Base-by-base conservation (phyloP, 2,329 filamentous ascomycete species). In the Clonostachys sp. region DNA sequence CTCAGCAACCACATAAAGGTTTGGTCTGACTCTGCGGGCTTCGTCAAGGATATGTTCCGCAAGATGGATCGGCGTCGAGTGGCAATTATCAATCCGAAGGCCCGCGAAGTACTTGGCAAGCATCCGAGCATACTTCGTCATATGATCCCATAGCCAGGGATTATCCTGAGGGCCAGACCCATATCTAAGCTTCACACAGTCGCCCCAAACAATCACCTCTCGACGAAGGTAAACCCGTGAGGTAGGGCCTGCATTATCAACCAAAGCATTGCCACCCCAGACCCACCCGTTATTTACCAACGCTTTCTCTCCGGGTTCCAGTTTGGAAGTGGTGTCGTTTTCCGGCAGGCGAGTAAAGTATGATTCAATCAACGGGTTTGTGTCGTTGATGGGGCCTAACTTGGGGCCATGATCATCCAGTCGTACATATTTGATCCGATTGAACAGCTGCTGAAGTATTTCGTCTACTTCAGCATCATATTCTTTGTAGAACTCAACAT, bases 261-360 rank as follows among this genome's bases (percentile, higher is more conserved):
- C 79, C 67, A 97, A 80, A 2, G 94, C 92, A 68, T 97, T 95
- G 6, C 92, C 92, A 49, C 89, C 92, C 94, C 94, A 99, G 9
- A 99, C 91, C 94, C 94, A 99, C 41, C 94, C 94, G 61, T 99
- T 99, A 68, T 97, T 97, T 39, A 86, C 91, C 45, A 99, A 71
- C 3, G 89, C 89, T 42, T 95, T 76, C 41, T 91, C 86, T 48
- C 86, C 85, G 2, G 84, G 77, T 48, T 84, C 84, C 59, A 95
- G 86, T 59, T 89, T 84, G 51, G 83, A 77, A 1, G 94, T 96
- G 12, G 77, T 81, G 12, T 87, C 81, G 57, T 95, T 96, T 33
- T 79, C 64, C 2, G 91, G 89, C 39, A 99, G 74, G 30, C 92
- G 83, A 0, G 94, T 97, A 67, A 99, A 99, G 71, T 99, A 99